Base-by-base conservation (phyloP, 768 basidiomycete species). In the Trametes cingulata region DNA sequence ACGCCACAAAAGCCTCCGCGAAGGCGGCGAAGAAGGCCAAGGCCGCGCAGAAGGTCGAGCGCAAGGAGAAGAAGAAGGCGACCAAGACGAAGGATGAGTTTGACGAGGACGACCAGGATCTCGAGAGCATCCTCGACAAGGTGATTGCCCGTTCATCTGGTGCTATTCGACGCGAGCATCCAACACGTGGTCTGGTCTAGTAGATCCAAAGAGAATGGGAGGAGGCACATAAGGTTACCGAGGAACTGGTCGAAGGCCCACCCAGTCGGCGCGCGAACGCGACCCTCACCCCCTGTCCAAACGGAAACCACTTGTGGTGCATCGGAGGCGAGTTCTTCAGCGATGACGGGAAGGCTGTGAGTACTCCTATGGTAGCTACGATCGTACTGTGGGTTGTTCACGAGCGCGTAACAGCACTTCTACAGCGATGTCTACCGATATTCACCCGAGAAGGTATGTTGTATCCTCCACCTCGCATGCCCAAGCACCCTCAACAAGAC, bases 351-450 rank as follows among this genome's bases (percentile, higher is more conserved):
- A 90, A 85, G 69, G 88, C 91, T 15, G 88, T 91, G 63, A 45
- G 81, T 70, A 4, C 29, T 17, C 1, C 14, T 52, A 36, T 41
- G 29, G 2, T 13, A 46, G 50, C 39, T 55, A 24, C 48, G 29
- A n/a, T 20, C 12, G n/a, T n/a, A 40, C 10, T 13, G 39, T n/a
- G 6, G 52, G 37, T 41, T 40, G 17, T 9, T 10, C 4, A 33
- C 29, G 29, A 33, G 6, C 22, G 29, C 24, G 2, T 20, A 20
- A 3, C 50, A 91, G 89, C 84, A 92, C 69, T 92, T 93, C 73
- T 94, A 93, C 74, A 90, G 88, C 65, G 93, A 95, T 65, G 85
- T 93, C 0, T 95, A 88, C 72, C 80, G 94, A 20, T 95, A 95
- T 72, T 81, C 87, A 0, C 90, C 93, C 0, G 91, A 92, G 37